A percentile compares a stretch with the other conserved stretches of the same genome.
Conservation (phyloP, 495 filamentous ascomycete genomes). For the Penicillium parvum region DNA sequence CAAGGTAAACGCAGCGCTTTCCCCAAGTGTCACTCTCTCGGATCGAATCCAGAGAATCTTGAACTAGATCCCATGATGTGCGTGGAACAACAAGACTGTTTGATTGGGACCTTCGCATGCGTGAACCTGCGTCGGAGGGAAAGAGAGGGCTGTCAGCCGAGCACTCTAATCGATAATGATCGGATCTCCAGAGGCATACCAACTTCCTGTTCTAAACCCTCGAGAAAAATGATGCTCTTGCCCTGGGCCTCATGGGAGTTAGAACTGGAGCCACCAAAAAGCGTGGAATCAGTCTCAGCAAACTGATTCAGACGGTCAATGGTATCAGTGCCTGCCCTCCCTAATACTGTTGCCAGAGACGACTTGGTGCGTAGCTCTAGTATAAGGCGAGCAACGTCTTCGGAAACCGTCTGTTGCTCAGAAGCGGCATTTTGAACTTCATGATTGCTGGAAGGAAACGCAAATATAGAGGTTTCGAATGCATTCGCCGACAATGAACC, state of each 20-base stretch:
- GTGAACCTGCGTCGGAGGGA: constrained; percentile 11
- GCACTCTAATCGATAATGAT: neutral
- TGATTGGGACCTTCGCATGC: constrained; percentile 16
- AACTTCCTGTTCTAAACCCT: constrained; percentile 39
- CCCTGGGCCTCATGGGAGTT: constrained; percentile 7
- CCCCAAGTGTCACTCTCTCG: constrained; percentile 6
- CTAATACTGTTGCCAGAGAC: constrained; percentile 46
- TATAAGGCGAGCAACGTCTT: constrained; percentile 48
- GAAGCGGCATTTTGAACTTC: neutral
- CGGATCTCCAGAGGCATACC: constrained; percentile 28
- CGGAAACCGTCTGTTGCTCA: constrained; percentile 22
- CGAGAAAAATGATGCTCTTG: constrained; percentile 43
- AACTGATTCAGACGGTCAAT: constrained; percentile 47
- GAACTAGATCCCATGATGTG: constrained; percentile 5
- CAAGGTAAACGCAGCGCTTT: constrained; percentile 21
- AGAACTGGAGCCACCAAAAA: constrained; percentile 42
- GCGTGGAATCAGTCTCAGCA: constrained; percentile 32
- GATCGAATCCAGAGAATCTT: constrained; percentile 11
- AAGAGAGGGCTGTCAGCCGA: neutral
- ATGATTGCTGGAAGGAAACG: constrained; percentile 19
- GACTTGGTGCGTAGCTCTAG: constrained; percentile 53
- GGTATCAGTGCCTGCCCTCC: constrained; percentile 36
- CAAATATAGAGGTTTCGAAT: constrained; percentile 35
- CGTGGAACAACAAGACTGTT: constrained; percentile 17
- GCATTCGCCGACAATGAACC: constrained; percentile 26